Conservation (phyloP, 345 rosid genomes). For the Moricandia moricandioides region DNA sequence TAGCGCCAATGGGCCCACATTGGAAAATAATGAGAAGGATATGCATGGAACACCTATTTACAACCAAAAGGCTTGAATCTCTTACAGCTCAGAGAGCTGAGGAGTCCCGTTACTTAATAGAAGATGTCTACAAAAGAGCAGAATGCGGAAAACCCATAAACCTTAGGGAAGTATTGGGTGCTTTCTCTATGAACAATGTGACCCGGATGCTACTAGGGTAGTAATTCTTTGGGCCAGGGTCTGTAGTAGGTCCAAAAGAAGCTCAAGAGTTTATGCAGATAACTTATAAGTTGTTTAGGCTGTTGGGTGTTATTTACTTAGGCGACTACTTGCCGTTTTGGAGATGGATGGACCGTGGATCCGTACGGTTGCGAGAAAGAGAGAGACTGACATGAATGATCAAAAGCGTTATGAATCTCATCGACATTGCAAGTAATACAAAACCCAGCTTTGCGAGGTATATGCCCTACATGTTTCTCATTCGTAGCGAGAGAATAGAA, state of each 20-base stretch:
- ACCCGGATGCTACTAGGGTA: too few species aligned
- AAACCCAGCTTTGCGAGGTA: neutral
- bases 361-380: constrained; percentile 70
- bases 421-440: constrained; percentile 55
- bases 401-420: constrained; percentile 59
- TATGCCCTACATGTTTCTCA: neutral
- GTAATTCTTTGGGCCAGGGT: constrained; percentile 64
- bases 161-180: too few species aligned
- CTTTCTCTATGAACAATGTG: too few species aligned
- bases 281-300: constrained; percentile 68
- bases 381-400: constrained; percentile 62
- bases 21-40: constrained; percentile 44
- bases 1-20: constrained; percentile 65
- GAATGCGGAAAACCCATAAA: too few species aligned
- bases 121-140: too few species aligned
- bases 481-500: neutral
- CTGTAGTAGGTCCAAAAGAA: constrained; percentile 53
- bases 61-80: too few species aligned
- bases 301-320: constrained; percentile 71
- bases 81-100: too few species aligned
- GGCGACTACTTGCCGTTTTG: constrained; percentile 88
- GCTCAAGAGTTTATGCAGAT: constrained; percentile 86
- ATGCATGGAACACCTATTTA: constrained; percentile 44
- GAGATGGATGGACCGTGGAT: constrained; percentile 92
- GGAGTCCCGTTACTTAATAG: too few species aligned